phyloP scores from a whole-genome alignment of 768 basidiomycete species.

The Heimioporus sp. region DNA sequence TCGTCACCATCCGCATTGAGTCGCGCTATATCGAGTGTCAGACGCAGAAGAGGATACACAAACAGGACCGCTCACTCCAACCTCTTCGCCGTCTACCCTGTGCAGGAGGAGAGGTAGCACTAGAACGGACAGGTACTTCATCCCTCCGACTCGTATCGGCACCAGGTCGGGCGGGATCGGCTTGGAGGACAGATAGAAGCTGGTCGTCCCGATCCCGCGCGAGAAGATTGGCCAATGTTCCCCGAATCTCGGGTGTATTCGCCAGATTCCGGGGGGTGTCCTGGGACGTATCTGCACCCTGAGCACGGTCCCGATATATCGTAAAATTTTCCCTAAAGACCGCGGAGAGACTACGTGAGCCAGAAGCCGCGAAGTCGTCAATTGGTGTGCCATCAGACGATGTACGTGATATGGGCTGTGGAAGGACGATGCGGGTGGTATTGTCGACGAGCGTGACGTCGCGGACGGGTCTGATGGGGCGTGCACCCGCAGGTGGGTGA shows the following conservation, averaged over 20 bases:
- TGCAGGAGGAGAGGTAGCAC: slow-evolving; percentile 9
- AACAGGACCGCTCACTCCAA: slow-evolving; percentile 26
- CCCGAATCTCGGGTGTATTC: slow-evolving; percentile 23
- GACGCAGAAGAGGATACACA: not conserved
- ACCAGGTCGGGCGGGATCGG: slow-evolving; percentile 2
- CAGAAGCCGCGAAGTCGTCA: slow-evolving; percentile 11
- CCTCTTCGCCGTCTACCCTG: slow-evolving; percentile 32
- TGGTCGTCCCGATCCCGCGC: slow-evolving; percentile 24
- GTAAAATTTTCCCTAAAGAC: slow-evolving; percentile 21
- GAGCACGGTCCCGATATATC: slow-evolving; percentile 12
- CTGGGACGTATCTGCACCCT: slow-evolving; percentile 2
- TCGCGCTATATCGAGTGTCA: slow-evolving; percentile 27
- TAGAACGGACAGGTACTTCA: slow-evolving; percentile 3
- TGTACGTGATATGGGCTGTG: slow-evolving; percentile 24
- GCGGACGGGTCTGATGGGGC: slow-evolving; percentile 14
- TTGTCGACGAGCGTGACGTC: slow-evolving; percentile 20
- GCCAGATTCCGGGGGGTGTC: slow-evolving; percentile 21
- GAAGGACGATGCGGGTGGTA: slow-evolving; percentile 14
- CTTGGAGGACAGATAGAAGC: slow-evolving; percentile 1
- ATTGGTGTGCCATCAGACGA: slow-evolving; percentile 21
- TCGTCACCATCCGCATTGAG: slow-evolving; percentile 59
- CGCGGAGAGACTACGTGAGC: slow-evolving; percentile 20
- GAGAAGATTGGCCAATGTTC: slow-evolving; percentile 22
- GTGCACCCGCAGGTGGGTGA: slow-evolving; percentile 7
- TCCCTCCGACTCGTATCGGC: slow-evolving; percentile 12